phyloP scores from a whole-genome alignment of 345 rosid genomes.

The Trapa incisa region DNA sequence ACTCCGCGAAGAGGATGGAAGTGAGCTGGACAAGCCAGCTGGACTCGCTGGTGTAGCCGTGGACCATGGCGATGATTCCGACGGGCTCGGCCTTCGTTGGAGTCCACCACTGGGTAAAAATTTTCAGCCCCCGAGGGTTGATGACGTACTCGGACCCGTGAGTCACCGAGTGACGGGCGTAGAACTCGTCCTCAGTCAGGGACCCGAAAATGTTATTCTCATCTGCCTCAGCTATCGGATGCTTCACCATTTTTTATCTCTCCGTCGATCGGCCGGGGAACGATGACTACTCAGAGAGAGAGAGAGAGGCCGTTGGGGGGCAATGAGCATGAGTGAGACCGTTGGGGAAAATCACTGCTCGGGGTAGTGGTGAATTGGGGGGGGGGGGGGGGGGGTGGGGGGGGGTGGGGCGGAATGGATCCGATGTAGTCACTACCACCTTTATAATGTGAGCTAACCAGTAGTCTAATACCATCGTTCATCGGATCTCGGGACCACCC shows the following conservation, averaged over 20 bases:
- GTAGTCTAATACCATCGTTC: no score
- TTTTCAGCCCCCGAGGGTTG: slow-evolving; percentile 59
- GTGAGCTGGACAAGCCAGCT: slow-evolving; percentile 72
- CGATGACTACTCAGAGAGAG: neutral
- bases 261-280: neutral
- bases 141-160: slow-evolving; percentile 65
- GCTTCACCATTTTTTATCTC: slow-evolving; percentile 25
- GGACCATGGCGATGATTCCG: slow-evolving; percentile 71
- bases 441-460: no score
- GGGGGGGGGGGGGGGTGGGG: no score
- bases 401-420: no score
- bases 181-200: slow-evolving; percentile 54
- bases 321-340: neutral
- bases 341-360: no score
- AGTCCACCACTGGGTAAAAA: slow-evolving; percentile 84
- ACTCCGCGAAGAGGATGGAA: slow-evolving; percentile 59
- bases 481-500: no score
- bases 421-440: no score
- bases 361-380: no score
- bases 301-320: neutral
- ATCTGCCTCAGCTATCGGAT: slow-evolving; percentile 64
- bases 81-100: slow-evolving; percentile 40
- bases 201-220: slow-evolving; percentile 54
- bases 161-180: slow-evolving; percentile 53
- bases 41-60: slow-evolving; percentile 88